Conservation (phyloP, 2,329 filamentous ascomycete species). For the Penicillium sp. region DNA sequence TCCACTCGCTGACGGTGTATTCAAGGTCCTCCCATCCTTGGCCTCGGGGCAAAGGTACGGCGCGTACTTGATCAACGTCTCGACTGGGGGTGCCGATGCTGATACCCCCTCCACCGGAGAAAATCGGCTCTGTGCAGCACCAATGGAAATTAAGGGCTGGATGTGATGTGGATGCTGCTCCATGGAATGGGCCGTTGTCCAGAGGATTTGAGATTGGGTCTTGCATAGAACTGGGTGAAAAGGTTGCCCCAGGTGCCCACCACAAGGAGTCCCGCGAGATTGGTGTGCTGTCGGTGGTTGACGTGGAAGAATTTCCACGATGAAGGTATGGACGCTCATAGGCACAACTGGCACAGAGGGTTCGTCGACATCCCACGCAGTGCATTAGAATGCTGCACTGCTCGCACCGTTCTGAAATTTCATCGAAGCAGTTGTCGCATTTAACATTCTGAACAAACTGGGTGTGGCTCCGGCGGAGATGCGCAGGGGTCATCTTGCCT, state of each 20-base stretch:
- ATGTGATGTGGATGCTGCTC: slow-evolving; percentile 36
- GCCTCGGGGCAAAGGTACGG: slow-evolving; percentile 55
- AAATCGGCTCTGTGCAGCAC: slow-evolving; percentile 61
- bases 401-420: slow-evolving; percentile 57
- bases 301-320: slow-evolving; percentile 10
- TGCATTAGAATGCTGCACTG: slow-evolving; percentile 63
- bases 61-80: slow-evolving; percentile 56
- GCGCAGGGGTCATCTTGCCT: slow-evolving; percentile 55
- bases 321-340: slow-evolving; percentile 54
- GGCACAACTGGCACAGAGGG: slow-evolving; percentile 59
- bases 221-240: slow-evolving; percentile 59
- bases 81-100: slow-evolving; percentile 54
- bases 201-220: slow-evolving; percentile 42
- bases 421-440: slow-evolving; percentile 55
- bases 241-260: slow-evolving; percentile 58
- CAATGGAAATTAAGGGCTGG: slow-evolving; percentile 57
- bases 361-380: slow-evolving; percentile 60
- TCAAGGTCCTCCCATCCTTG: slow-evolving; percentile 58
- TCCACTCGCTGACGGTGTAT: slow-evolving; percentile 45
- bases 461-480: slow-evolving; percentile 54
- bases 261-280: slow-evolving; percentile 47
- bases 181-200: slow-evolving; percentile 35
- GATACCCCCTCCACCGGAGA: slow-evolving; percentile 60
- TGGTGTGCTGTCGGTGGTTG: slow-evolving; percentile 7
- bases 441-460: slow-evolving; percentile 54